Conservation (phyloP, 805 yeast genomes). For the Maudiozyma turicensis region DNA sequence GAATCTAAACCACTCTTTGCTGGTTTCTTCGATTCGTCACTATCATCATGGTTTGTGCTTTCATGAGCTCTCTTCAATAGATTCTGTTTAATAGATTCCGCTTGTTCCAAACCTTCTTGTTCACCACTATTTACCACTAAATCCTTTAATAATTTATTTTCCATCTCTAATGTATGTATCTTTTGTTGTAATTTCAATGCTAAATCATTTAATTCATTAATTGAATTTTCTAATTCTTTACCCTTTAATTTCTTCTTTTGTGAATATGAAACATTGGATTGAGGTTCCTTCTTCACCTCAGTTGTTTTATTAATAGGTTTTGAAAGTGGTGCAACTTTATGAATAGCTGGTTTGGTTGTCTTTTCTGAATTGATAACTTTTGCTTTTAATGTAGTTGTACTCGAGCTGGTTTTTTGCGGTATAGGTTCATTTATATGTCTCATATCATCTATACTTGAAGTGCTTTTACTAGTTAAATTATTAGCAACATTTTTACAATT, state of each 20-base stretch:
- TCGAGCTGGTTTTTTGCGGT: no score
- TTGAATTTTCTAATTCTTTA: conserved; percentile 75
- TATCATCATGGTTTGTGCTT: not conserved
- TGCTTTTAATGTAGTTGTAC: no score
- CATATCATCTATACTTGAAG: no score
- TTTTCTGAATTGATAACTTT: no score
- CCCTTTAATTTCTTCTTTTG: conserved; percentile 80
- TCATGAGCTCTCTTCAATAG: conserved; percentile 1
- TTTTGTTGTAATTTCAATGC: conserved; percentile 59
- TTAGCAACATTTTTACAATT: no score
- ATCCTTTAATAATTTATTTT: conserved; percentile 73
- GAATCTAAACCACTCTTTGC: not conserved
- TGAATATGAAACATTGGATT: not conserved
- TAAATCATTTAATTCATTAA: conserved; percentile 62
- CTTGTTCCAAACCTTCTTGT: conserved; percentile 40
- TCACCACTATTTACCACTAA: conserved; percentile 57
- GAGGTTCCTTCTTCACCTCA: not conserved
- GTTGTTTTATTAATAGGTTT: not conserved
- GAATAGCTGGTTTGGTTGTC: no score
- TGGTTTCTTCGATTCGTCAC: not conserved
- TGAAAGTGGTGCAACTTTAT: no score
- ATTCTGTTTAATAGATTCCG: conserved; percentile 36
- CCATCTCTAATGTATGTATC: conserved; percentile 84
- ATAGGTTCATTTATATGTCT: no score
- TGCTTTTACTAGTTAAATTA: no score